These are phyloP conservation scores for Syzygium grande DNA, from an alignment of 345 rosid species.

Conservation along the genomic window DNA sequence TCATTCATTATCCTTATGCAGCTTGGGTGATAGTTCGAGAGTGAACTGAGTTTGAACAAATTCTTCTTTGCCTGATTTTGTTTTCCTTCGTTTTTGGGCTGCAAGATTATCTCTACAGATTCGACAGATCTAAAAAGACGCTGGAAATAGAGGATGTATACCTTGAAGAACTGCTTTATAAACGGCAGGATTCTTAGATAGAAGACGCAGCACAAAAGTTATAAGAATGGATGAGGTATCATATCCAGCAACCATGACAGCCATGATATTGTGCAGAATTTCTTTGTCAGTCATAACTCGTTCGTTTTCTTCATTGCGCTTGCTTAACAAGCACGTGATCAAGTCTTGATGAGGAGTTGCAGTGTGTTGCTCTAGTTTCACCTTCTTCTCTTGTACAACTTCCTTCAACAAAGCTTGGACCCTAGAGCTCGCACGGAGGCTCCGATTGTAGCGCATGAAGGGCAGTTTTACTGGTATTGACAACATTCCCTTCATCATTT, in stretches of 20 bases:
- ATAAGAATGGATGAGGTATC: slow-evolving; percentile 41
- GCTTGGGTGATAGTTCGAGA: no score
- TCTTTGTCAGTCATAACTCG: slow-evolving; percentile 29
- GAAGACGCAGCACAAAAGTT: slow-evolving; percentile 37
- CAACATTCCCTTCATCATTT: slow-evolving; percentile 39
- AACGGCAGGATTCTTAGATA: slow-evolving; percentile 28
- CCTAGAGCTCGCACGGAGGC: slow-evolving; percentile 27
- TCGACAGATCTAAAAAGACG: background rate
- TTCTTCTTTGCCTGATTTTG: background rate
- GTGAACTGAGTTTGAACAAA: no score
- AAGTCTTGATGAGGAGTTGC: slow-evolving; percentile 30
- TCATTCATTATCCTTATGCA: no score
- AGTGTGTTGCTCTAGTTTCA: slow-evolving; percentile 15
- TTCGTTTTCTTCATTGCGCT: background rate
- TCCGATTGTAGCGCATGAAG: slow-evolving; percentile 33
- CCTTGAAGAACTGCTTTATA: slow-evolving; percentile 41
- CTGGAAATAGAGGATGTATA: background rate
- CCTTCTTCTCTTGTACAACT: slow-evolving; percentile 25
- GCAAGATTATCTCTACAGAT: background rate
- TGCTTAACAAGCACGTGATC: slow-evolving; percentile 33
- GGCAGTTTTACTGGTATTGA: slow-evolving; percentile 39
- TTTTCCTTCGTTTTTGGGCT: background rate
- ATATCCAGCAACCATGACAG: slow-evolving; percentile 51
- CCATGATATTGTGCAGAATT: slow-evolving; percentile 35
- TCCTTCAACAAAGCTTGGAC: slow-evolving; percentile 15